These are phyloP conservation scores for Leishmania mexicana DNA, from an alignment of 208 protist genomes.

Conservation along the genomic window DNA sequence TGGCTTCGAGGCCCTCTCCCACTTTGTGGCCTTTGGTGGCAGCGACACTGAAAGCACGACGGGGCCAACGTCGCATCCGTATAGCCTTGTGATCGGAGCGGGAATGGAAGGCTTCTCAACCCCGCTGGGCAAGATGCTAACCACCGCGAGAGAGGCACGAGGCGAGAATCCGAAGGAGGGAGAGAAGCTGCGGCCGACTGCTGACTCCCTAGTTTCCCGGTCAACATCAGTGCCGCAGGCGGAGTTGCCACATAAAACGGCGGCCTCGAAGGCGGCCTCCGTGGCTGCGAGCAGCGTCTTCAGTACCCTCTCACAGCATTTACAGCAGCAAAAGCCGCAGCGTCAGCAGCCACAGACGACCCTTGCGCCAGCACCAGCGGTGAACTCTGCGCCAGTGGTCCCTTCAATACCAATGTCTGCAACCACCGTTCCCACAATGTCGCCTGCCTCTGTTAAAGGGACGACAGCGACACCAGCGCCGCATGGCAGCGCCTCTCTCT, in stretches of 20 bases:
- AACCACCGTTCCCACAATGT: neutral
- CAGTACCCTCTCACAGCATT: slow-evolving; percentile 85
- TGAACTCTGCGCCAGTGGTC: neutral
- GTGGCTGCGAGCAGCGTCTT: slow-evolving; percentile 62
- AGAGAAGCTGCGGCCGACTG: neutral
- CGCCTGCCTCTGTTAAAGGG: neutral
- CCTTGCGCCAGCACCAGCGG: neutral
- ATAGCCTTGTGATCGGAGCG: neutral
- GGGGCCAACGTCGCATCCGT: neutral
- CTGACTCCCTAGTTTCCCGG: neutral
- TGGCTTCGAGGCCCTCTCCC: slow-evolving; percentile 41
- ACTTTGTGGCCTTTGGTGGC: slow-evolving; percentile 50
- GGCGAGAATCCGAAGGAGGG: neutral
- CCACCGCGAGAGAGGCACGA: too few species aligned
- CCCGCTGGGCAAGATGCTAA: neutral
- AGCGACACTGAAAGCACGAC: neutral
- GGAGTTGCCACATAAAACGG: slow-evolving; percentile 18
- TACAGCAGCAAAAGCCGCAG: slow-evolving; percentile 21
- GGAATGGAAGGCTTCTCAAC: neutral
- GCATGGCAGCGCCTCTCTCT: neutral
- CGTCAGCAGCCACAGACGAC: neutral
- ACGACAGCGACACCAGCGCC: neutral
- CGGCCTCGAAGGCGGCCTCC: slow-evolving; percentile 29
- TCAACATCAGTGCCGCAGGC: neutral
- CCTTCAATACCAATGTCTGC: neutral